Evolutionary conservation across 257 asterid species (phyloP), one percentile per base, ranked within the genome.

Genomic region (Capsicum baccatum): DNA sequence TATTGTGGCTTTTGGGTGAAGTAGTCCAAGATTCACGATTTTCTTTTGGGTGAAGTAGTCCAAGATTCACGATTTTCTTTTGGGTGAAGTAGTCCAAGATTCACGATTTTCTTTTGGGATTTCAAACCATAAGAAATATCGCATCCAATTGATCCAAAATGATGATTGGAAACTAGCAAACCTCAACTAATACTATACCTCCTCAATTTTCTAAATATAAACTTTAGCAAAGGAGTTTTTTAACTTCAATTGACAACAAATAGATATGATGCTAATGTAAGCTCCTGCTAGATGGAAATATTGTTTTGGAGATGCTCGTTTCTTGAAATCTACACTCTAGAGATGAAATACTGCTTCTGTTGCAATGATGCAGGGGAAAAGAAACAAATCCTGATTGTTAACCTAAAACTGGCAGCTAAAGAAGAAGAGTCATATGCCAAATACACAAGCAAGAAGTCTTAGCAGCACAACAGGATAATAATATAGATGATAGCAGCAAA

Each of bases 361-460:
- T n/a, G 80, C 42, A 73, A 73, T 12, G 59, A 48, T 48, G 17
- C 80, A 73, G 57, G n/a, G 80, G 42, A 19, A 47, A 48, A 19
- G 59, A 73, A 48, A 48, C 42, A 73, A 39, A 73, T 48, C 19
- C n/a, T 47, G 60, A 48, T 47, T 48, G 39, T 10, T 8, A 48
- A 73, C 60, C 42, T 2, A 48, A 73, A 70, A 48, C 42, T 19
- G 44, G 80, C 42, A 73, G 17, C 59, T 6, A 73, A n/a, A 70
- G 26, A 71, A 71, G 58, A 58, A 71, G n/a, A 71, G 33, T 17
- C 15, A n/a, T 39, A 48, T 73, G 60, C 59, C 59, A 7, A 73
- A 47, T 21, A 48, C 80, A 44, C 80, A 73, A 48, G 80, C 60
- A 73, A 48, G 80, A 73, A 73, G 59, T 26, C 48, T 48, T 48